These are phyloP conservation scores for Mycena alexandri DNA, from an alignment of 768 basidiomycete genomes.

Conservation along the genomic window DNA sequence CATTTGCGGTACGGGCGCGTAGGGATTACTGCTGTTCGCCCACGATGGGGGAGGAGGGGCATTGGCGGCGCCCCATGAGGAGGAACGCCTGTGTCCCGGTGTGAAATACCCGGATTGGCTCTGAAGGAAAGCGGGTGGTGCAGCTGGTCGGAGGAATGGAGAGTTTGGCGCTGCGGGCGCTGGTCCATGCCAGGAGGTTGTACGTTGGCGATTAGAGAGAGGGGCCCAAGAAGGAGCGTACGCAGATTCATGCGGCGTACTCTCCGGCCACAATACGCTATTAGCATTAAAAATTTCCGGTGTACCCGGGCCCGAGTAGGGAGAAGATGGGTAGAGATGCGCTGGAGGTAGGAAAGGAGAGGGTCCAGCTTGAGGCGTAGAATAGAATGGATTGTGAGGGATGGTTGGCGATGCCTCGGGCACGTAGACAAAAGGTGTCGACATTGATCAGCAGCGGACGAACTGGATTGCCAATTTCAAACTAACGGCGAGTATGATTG, in stretches of 20 bases:
- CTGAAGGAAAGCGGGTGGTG: conserved; percentile 14
- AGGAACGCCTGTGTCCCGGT: conserved; percentile 9
- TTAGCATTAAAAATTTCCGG: conserved; percentile 20
- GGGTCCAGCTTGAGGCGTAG: conserved; percentile 1
- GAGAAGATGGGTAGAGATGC: conserved; percentile 11
- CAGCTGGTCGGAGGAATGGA: conserved; percentile 25
- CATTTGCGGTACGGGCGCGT: not conserved
- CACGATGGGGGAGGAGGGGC: conserved; percentile 8
- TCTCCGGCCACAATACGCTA: conserved; percentile 21
- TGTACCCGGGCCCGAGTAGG: conserved; percentile 11
- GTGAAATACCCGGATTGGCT: conserved; percentile 11
- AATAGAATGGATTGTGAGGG: conserved; percentile 24
- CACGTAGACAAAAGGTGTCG: conserved; percentile 27
- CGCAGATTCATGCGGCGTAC: conserved; percentile 7
- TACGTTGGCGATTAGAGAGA: conserved; percentile 16
- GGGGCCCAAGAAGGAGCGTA: conserved; percentile 20
- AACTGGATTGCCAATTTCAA: not conserved
- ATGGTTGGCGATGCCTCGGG: conserved; percentile 19
- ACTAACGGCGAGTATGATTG: not conserved
- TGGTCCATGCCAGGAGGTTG: conserved; percentile 21
- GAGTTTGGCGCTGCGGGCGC: not conserved
- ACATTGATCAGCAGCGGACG: not conserved
- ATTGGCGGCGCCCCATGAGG: conserved; percentile 13
- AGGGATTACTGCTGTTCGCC: no score
- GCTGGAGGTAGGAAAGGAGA: conserved; percentile 25